phyloP scores from a whole-genome alignment of 1,284 basidiomycete genomes.

The Microbotryum silenes-acaulis region DNA sequence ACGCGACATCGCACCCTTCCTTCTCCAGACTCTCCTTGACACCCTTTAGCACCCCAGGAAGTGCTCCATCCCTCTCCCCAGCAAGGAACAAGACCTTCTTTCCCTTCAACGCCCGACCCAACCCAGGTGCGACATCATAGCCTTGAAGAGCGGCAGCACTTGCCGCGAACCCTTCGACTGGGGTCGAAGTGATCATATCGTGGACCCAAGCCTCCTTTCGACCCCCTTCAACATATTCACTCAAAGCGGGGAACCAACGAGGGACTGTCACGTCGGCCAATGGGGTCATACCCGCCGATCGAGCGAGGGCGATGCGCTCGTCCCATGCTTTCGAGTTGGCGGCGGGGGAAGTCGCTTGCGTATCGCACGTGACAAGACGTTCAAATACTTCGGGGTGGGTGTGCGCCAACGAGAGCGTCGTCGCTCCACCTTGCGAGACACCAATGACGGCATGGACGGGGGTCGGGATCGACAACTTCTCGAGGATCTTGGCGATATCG shows the following conservation, averaged over 20 bases:
- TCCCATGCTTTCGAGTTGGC: constrained; percentile 44
- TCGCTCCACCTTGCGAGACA: constrained; percentile 46
- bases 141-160: constrained; percentile 43
- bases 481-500: constrained; percentile 41
- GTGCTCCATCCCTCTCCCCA: constrained; percentile 43
- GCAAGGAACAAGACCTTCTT: constrained; percentile 41
- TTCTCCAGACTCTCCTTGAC: constrained; percentile 38
- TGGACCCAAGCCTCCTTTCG: constrained; percentile 31
- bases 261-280: constrained; percentile 43
- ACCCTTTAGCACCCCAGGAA: constrained; percentile 40
- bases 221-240: constrained; percentile 29
- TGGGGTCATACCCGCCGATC: constrained; percentile 35
- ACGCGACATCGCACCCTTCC: constrained; percentile 36
- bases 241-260: constrained; percentile 40
- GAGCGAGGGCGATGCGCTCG: constrained; percentile 42
- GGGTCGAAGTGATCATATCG: constrained; percentile 39
- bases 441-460: constrained; percentile 42
- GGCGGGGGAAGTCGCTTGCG: constrained; percentile 42
- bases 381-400: constrained; percentile 38
- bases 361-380: constrained; percentile 43
- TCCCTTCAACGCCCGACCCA: constrained; percentile 36
- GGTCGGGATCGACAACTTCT: constrained; percentile 37
- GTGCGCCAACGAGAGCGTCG: constrained; percentile 42
- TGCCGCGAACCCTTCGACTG: constrained; percentile 42
- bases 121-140: constrained; percentile 41